These are phyloP conservation scores for Pichia paraexigua DNA, from an alignment of 805 yeast species.

Conservation along the genomic window DNA sequence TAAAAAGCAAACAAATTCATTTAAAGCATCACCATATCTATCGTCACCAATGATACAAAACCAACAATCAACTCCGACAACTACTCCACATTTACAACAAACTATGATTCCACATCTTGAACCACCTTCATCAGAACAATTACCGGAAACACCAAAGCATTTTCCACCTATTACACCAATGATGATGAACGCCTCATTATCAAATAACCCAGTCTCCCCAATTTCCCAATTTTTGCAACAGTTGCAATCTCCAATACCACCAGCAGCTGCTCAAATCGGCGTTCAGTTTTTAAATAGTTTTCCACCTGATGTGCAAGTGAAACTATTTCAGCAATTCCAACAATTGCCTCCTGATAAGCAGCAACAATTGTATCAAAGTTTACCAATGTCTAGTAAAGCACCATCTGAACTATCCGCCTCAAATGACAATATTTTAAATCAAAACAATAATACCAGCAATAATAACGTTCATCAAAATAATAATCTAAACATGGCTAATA, in stretches of 20 bases:
- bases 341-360: conserved; percentile 14
- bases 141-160: background rate
- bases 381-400: conserved; percentile 6
- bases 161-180: conserved; percentile 3
- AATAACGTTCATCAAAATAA: background rate
- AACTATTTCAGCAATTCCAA: conserved; percentile 11
- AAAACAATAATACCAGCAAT: background rate
- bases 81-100: conserved; percentile 1
- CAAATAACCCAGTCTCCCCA: conserved; percentile 10
- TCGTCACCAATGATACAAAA: background rate
- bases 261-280: conserved; percentile 10
- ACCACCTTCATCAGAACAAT: background rate
- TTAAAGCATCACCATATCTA: background rate
- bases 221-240: conserved; percentile 10
- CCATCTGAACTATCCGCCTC: background rate
- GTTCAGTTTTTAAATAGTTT: conserved; percentile 11
- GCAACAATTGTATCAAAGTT: conserved; percentile 13
- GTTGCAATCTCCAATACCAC: conserved; percentile 6
- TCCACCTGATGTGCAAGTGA: conserved; percentile 12
- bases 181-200: background rate
- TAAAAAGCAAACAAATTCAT: background rate
- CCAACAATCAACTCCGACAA: background rate
- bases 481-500: background rate
- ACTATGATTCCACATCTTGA: background rate
- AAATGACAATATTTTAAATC: background rate